These are phyloP conservation scores for Phaeodactylum tricornutum DNA, from an alignment of 108 stramenopile species.

Conservation along the genomic window DNA sequence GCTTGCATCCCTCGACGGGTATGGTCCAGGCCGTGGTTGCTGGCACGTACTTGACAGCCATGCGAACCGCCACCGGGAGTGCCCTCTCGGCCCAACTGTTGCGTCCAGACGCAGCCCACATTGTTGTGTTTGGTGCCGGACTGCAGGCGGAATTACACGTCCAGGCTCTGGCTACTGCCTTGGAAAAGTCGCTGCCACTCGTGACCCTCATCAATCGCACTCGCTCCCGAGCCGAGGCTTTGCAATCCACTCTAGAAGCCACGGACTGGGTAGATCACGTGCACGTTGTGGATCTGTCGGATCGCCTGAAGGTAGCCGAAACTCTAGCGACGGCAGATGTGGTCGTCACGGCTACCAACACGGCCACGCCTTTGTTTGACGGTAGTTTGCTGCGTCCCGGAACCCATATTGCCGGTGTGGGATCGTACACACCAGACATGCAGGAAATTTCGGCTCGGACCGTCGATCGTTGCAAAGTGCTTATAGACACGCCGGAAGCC, in stretches of 20 bases:
- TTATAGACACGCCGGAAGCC: slow-evolving; percentile 69
- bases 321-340: slow-evolving; percentile 50
- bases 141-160: slow-evolving; percentile 71
- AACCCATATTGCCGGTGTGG: slow-evolving; percentile 66
- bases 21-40: slow-evolving; percentile 49
- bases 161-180: slow-evolving; percentile 34
- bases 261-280: background rate
- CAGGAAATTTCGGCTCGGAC: slow-evolving; percentile 36
- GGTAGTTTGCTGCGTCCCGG: slow-evolving; percentile 33
- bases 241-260: slow-evolving; percentile 9
- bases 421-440: slow-evolving; percentile 63
- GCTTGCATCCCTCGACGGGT: slow-evolving; percentile 58
- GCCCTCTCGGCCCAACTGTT: slow-evolving; percentile 48
- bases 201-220: slow-evolving; percentile 68
- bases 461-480: slow-evolving; percentile 27
- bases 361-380: slow-evolving; percentile 47
- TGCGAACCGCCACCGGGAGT: slow-evolving; percentile 70
- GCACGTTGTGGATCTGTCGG: slow-evolving; percentile 23
- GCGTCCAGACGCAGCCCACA: slow-evolving; percentile 15
- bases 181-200: slow-evolving; percentile 19
- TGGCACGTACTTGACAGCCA: slow-evolving; percentile 72
- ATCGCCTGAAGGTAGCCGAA: slow-evolving; percentile 16
- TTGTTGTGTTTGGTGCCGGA: slow-evolving; percentile 75
- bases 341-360: slow-evolving; percentile 55
- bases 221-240: slow-evolving; percentile 31